Evolutionary conservation across 306 rosid species (phyloP).

Genomic region (Cicer cuneatum): DNA sequence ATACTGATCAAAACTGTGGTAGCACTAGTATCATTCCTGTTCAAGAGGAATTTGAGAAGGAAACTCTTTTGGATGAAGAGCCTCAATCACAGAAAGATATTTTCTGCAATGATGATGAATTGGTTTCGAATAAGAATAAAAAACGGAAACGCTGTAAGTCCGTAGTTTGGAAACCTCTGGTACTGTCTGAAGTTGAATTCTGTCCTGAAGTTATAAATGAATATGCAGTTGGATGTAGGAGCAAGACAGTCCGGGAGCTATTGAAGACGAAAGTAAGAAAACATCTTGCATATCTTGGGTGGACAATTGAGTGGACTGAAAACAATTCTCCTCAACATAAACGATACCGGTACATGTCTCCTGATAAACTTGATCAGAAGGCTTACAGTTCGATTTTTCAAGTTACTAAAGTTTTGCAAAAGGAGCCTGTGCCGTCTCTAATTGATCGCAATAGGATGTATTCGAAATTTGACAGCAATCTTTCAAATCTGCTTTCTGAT

Average conservation of each 20-base stretch:
- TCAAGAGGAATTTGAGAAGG: conserved; percentile 42
- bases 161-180: conserved; percentile 48
- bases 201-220: conserved; percentile 54
- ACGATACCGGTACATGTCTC: conserved; percentile 58
- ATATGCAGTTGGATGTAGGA: conserved; percentile 40
- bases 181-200: conserved; percentile 46
- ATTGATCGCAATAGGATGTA: conserved; percentile 36
- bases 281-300: conserved; percentile 71
- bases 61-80: conserved; percentile 34
- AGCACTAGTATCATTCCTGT: background rate
- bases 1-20: conserved; percentile 31
- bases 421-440: conserved; percentile 36
- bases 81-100: conserved; percentile 33
- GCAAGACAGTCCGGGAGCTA: conserved; percentile 40
- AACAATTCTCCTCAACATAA: background rate
- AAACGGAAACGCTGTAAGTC: conserved; percentile 4
- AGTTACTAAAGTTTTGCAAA: conserved; percentile 46
- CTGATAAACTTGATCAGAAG: conserved; percentile 46
- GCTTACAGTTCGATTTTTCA: conserved; percentile 53
- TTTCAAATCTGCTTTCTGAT: conserved; percentile 35
- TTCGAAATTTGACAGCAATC: conserved; percentile 11
- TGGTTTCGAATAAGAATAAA: background rate
- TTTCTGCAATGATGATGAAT: conserved; percentile 12
- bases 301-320: conserved; percentile 61
- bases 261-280: conserved; percentile 44